These are phyloP conservation scores for Fusarium citri DNA, from an alignment of 2,329 filamentous ascomycete species.

Conservation along the genomic window DNA sequence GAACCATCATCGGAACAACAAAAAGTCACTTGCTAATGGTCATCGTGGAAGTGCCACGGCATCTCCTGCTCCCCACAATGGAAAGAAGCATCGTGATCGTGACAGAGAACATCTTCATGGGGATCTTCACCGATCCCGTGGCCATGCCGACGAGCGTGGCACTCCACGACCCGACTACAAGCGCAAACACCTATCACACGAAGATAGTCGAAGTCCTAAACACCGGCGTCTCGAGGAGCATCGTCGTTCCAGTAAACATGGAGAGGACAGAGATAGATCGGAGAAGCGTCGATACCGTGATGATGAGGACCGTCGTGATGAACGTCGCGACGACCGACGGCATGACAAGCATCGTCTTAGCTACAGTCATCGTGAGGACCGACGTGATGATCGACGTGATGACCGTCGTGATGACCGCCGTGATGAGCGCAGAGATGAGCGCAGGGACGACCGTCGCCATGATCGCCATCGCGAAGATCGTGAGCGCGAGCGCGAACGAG, in stretches of 20 bases:
- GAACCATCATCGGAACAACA: constrained; percentile 95
- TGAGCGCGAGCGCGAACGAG: constrained; percentile 41
- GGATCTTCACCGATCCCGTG: constrained; percentile 64
- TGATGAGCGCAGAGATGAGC: constrained; percentile 33
- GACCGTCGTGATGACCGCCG: constrained; percentile 33
- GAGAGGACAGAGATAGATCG: constrained; percentile 53
- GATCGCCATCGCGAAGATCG: constrained; percentile 42
- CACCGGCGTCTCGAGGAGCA: constrained; percentile 56
- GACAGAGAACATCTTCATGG: constrained; percentile 60
- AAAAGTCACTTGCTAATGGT: constrained; percentile 74
- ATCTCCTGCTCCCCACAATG: constrained; percentile 72
- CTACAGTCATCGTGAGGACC: constrained; percentile 34
- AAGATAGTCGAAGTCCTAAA: constrained; percentile 58
- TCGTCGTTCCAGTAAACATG: constrained; percentile 53
- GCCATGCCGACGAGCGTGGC: constrained; percentile 63
- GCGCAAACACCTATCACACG: constrained; percentile 68
- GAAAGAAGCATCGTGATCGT: constrained; percentile 60
- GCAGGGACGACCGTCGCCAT: constrained; percentile 35
- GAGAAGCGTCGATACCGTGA: constrained; percentile 44
- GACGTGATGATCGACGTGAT: constrained; percentile 23
- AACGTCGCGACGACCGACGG: constrained; percentile 38
- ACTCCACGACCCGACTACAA: constrained; percentile 67
- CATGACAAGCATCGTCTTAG: constrained; percentile 40
- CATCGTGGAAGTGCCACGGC: constrained; percentile 73
- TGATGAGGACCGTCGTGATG: constrained; percentile 42